Percentiles rank a stretch among this genome's conserved stretches.
Evolutionary conservation across 2,329 filamentous ascomycete genomes (phyloP).

Genomic region (Hypoxylon sp.): DNA sequence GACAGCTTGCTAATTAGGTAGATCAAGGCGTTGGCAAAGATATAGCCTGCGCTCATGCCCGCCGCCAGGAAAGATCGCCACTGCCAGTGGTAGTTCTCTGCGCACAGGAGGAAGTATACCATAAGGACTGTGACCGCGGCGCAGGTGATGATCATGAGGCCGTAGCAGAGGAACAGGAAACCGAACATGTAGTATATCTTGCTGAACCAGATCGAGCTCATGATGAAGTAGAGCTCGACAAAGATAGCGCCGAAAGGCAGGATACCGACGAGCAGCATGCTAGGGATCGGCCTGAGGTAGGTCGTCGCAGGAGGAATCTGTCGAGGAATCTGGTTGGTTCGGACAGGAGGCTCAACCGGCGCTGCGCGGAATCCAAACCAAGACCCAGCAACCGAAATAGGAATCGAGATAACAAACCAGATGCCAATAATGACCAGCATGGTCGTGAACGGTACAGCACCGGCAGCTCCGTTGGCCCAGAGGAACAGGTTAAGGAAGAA

Average conservation of each 20-base stretch:
- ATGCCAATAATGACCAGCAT: conserved; percentile 94
- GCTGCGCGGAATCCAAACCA: conserved; percentile 89
- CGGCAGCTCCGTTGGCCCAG: conserved; percentile 90
- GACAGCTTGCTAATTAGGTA: conserved; percentile 91
- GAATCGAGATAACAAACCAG: conserved; percentile 97
- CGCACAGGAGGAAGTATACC: conserved; percentile 95
- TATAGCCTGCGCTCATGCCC: conserved; percentile 88
- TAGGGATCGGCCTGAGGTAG: conserved; percentile 86
- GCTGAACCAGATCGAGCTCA: conserved; percentile 98
- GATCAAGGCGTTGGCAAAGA: conserved; percentile 88
- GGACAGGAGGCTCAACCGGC: conserved; percentile 79
- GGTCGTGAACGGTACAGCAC: conserved; percentile 93
- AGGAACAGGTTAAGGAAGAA: conserved; percentile 97
- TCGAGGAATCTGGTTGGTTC: conserved; percentile 96
- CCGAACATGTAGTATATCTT: conserved; percentile 99
- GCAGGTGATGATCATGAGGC: conserved; percentile 94
- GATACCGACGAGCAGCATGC: conserved; percentile 89
- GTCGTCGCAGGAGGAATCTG: conserved; percentile 88
- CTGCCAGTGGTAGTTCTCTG: conserved; percentile 99
- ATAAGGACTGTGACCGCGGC: conserved; percentile 91
- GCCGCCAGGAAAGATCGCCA: conserved; percentile 94
- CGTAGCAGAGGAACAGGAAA: conserved; percentile 97
- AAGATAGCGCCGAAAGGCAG: conserved; percentile 97
- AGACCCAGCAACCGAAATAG: conserved; percentile 86
- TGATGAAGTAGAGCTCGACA: conserved; percentile 98